These are phyloP conservation scores for Dothidotthia symphoricarpi DNA, from an alignment of 2,329 filamentous ascomycete species.

Conservation along the genomic window DNA sequence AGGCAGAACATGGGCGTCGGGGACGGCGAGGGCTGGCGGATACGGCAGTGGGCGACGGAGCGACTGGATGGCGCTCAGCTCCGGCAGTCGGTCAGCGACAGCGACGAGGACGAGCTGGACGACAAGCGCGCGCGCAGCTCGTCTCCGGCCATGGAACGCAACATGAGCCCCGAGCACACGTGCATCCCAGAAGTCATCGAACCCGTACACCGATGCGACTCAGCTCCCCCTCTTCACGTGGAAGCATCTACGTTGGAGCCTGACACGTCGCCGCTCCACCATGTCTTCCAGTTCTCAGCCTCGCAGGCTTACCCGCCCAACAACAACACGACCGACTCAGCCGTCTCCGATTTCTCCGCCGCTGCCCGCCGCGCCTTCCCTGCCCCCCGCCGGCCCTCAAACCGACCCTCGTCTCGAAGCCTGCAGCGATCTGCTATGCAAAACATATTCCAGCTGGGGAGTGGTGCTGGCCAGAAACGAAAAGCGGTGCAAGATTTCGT, in stretches of 20 bases:
- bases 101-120: constrained; percentile 65
- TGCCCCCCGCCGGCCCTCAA: constrained; percentile 33
- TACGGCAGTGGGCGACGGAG: constrained; percentile 68
- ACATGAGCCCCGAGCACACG: constrained; percentile 46
- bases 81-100: constrained; percentile 57
- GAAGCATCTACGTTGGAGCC: constrained; percentile 32
- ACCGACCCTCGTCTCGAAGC: constrained; percentile 37
- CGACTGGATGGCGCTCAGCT: constrained; percentile 63
- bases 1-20: constrained; percentile 73
- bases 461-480: constrained; percentile 68
- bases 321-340: constrained; percentile 35
- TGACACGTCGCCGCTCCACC: constrained; percentile 32
- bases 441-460: constrained; percentile 52
- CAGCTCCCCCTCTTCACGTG: constrained; percentile 43
- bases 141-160: constrained; percentile 58
- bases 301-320: constrained; percentile 57
- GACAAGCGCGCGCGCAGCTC: constrained; percentile 59
- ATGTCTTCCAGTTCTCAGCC: constrained; percentile 67
- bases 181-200: constrained; percentile 22
- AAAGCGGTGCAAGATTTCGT: constrained; percentile 74
- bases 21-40: constrained; percentile 72
- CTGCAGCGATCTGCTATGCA: constrained; percentile 33
- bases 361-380: constrained; percentile 35
- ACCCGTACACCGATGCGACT: constrained; percentile 26
- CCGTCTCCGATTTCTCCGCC: constrained; percentile 25